A percentile compares a stretch with the other conserved stretches of the same genome.
Conservation (phyloP, 768 basidiomycete species). For the Guyanaporus albipodus region DNA sequence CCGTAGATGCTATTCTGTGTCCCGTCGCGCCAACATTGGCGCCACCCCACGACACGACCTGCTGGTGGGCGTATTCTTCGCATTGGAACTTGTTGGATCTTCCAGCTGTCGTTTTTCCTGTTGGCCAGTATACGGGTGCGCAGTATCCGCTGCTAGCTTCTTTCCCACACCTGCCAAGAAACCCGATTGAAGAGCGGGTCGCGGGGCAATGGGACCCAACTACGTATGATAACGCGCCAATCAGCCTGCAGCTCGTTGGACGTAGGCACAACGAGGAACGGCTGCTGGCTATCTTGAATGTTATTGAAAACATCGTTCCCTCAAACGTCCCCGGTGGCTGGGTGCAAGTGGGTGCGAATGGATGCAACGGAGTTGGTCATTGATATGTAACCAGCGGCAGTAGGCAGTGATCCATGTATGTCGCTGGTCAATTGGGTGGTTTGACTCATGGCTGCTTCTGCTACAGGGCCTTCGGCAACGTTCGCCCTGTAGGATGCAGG, state of each 20-base stretch:
- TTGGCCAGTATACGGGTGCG: slow-evolving; percentile 33
- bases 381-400: neutral
- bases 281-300: slow-evolving; percentile 41
- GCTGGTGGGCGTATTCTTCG: slow-evolving; percentile 49
- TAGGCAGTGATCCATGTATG: neutral
- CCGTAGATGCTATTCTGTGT: slow-evolving; percentile 45
- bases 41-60: slow-evolving; percentile 43
- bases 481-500: slow-evolving; percentile 8
- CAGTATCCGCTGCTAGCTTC: slow-evolving; percentile 6
- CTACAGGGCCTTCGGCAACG: slow-evolving; percentile 2
- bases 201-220: slow-evolving; percentile 39
- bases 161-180: slow-evolving; percentile 30
- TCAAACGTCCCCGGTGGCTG: slow-evolving; percentile 11
- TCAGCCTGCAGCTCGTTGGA: slow-evolving; percentile 48
- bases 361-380: slow-evolving; percentile 11
- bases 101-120: slow-evolving; percentile 46
- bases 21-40: slow-evolving; percentile 47
- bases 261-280: slow-evolving; percentile 49
- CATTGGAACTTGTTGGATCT: slow-evolving; percentile 54
- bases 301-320: slow-evolving; percentile 33
- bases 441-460: slow-evolving; percentile 13
- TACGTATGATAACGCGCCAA: slow-evolving; percentile 41
- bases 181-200: slow-evolving; percentile 34
- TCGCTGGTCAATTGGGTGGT: slow-evolving; percentile 3
- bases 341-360: slow-evolving; percentile 3